Conservation (phyloP, 306 rosid genomes). For the Gynostemma pentaphyllum region DNA sequence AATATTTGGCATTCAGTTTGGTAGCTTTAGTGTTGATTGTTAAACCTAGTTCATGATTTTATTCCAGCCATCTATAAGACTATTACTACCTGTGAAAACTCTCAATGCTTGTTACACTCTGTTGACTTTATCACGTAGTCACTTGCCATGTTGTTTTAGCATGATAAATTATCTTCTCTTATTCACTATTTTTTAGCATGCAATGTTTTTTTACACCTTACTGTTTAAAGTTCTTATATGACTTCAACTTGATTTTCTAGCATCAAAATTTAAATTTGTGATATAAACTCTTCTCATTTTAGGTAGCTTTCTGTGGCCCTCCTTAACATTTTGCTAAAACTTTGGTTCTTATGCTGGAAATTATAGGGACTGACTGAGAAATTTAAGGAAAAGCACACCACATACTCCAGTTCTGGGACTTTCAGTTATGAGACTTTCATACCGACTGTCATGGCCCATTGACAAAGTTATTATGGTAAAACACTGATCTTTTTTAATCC, state of each 20-base stretch:
- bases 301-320: neutral
- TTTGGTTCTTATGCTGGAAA: neutral
- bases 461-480: no score
- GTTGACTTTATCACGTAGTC: neutral
- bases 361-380: constrained; percentile 89
- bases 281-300: no score
- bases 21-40: no score
- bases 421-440: constrained; percentile 79
- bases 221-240: neutral
- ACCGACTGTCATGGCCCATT: constrained; percentile 84
- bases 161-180: neutral
- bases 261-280: no score
- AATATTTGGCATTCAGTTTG: no score
- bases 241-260: neutral
- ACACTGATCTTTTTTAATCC: no score
- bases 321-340: neutral
- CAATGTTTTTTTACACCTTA: neutral
- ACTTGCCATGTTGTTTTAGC: neutral
- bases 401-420: constrained; percentile 56
- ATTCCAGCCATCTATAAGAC: neutral
- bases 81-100: neutral
- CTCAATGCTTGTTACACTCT: neutral
- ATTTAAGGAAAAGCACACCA: constrained; percentile 81
- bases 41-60: neutral
- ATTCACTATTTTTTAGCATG: neutral